phyloP scores from a whole-genome alignment of 805 yeast genomes.

The Hanseniaspora opuntiae region DNA sequence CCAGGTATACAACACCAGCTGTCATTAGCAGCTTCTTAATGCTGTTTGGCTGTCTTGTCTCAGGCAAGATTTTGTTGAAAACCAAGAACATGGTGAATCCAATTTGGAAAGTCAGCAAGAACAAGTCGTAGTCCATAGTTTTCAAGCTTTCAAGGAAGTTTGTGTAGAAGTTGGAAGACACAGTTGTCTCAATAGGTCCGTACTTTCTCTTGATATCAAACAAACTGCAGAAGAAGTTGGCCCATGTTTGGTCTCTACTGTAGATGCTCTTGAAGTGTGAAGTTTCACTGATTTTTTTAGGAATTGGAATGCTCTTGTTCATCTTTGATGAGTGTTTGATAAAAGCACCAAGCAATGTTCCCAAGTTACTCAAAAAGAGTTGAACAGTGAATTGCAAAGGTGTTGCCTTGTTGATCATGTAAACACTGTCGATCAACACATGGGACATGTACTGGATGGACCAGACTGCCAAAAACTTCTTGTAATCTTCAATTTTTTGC shows the following conservation, averaged over 20 bases:
- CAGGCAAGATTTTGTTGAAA: conserved; percentile 10
- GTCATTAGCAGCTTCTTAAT: background rate
- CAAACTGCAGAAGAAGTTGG: background rate
- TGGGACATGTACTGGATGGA: conserved; percentile 6
- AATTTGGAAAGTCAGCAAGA: conserved; percentile 9
- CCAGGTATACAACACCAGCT: background rate
- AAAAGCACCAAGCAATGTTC: conserved; percentile 5
- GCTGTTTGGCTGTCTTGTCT: conserved; percentile 4
- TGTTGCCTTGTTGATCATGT: conserved; percentile 11
- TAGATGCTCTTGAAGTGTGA: background rate
- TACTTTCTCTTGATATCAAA: background rate
- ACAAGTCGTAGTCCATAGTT: conserved; percentile 1
- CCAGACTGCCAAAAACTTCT: conserved; percentile 6
- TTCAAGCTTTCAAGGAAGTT: background rate
- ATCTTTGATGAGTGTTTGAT: conserved; percentile 1
- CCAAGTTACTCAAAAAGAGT: conserved; percentile 3
- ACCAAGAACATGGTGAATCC: conserved; percentile 11
- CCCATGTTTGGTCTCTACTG: background rate
- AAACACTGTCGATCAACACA: conserved; percentile 7
- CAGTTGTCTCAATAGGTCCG: background rate
- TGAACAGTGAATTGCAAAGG: conserved; percentile 2
- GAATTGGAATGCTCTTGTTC: background rate
- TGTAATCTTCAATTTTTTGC: background rate
- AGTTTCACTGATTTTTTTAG: background rate
- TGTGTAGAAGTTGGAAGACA: background rate